Evolutionary conservation across 352 stramenopile genomes (phyloP), one percentile per base, ranked within the genome.

Genomic region (Phytophthora pluvialis): DNA sequence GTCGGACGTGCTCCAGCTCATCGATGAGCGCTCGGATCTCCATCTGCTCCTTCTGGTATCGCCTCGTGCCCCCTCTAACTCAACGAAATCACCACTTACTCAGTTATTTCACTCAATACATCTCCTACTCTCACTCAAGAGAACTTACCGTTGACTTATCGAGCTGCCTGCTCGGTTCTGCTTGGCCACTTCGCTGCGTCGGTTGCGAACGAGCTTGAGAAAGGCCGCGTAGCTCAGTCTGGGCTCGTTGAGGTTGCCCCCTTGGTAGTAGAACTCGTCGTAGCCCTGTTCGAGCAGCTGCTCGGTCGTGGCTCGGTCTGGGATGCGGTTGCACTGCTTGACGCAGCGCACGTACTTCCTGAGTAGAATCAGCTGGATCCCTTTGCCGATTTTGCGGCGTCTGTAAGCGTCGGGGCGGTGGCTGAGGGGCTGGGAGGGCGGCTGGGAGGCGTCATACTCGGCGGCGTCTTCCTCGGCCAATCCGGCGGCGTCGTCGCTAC

Each of bases 241-340:
- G 26, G 73, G 78, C 49, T 91, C 83, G 55, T 78, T 79, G 7
- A 86, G 39, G 47, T 74, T 83, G 16, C 83, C 83, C 39, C 80
- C 80, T 40, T 85, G 74, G 47, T 86, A 81, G 51, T 86, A 88
- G 50, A 88, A 91, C 72, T 89, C 80, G 60, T 88, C 80, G 56
- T 90, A 89, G 4, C 70, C 83, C 18, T 89, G 74, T 38, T 85
- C 72, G n/a, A 90, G 70, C 35, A 91, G 39, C 33, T 86, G 80
- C 63, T 90, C 80, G 8, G 83, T 91, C 28, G 66, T 78, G 13
- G 63, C 26, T 3, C 78, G 69, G 43, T 82, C 77, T 25, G 83
- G 83, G 25, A 89, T 44, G 4, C 71, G 64, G 18, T 62, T 61
- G 10, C 83, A 65, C 33, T 88, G 66, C 50, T 82, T 88, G n/a